Evolutionary conservation across 1,139 yeast species (phyloP), one percentile per base, ranked within the genome.

Genomic region (Nakaseomyces uthaithaninus): DNA sequence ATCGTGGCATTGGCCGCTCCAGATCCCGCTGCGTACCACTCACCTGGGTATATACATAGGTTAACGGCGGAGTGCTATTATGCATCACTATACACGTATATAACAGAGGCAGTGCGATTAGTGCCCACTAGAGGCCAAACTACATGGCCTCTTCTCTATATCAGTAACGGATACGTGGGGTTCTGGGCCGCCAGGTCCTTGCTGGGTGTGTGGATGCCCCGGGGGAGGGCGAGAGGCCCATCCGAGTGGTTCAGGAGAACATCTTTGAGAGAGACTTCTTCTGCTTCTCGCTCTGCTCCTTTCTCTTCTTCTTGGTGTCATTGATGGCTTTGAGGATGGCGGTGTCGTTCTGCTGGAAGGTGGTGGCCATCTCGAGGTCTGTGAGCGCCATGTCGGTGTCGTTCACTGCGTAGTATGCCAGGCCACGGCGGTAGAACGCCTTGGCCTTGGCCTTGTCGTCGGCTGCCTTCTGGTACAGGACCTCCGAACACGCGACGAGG

Each of bases 211-310:
- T n/a, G n/a, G n/a, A n/a, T n/a, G n/a, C n/a, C n/a, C n/a, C n/a
- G n/a, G n/a, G n/a, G 22, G 16, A 10, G 23, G 16, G 33, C 12
- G 14, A 15, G 6, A 17, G 9, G n/a, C n/a, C n/a, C n/a, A n/a
- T n/a, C n/a, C n/a, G n/a, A n/a, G n/a, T n/a, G n/a, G n/a, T 15
- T 42, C 42, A 55, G 11, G 53, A 43, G 38, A 89, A 89, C 68
- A 89, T 82, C 62, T 85, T 87, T 39, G 93, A 67, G 69, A 85
- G 78, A 2, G 95, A 91, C 53, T 83, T 84, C 67, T 79, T 83
- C 60, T 87, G 87, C 59, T 79, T 79, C 37, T 78, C 79, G 43
- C 67, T 70, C 48, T 85, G 73, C 20, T 66, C 65, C 49, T 74
- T 74, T 41, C 76, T 66, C 30, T 66, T 58, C 37, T 62, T 62